Percentiles rank a stretch among this genome's conserved stretches.
Conservation (phyloP, 192 early-diverging fungal species). For the Spinellus fusiger region DNA sequence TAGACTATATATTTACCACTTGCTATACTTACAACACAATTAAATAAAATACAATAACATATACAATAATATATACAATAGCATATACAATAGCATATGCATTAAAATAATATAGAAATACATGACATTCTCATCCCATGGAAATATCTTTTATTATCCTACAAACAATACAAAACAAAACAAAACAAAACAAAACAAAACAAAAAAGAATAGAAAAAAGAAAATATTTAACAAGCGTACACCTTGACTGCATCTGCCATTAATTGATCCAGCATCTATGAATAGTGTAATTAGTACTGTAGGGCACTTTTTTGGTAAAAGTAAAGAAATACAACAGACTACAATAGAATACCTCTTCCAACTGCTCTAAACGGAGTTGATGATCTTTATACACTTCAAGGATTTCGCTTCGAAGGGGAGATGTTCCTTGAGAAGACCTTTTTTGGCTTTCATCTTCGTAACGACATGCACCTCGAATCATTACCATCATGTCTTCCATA, state of each 20-base stretch:
- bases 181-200: not conserved
- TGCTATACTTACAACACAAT: too few relatives aligned
- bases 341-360: slow-evolving; percentile 3
- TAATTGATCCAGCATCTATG: slow-evolving; percentile 32
- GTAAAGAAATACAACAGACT: not conserved
- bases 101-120: slow-evolving; percentile 8
- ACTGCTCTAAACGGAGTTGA: slow-evolving; percentile 12
- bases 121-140: slow-evolving; percentile 1
- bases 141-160: not conserved
- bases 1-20: too few relatives aligned
- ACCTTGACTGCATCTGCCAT: slow-evolving; percentile 29
- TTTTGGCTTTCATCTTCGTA: slow-evolving; percentile 13
- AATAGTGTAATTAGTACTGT: too few relatives aligned
- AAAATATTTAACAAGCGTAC: slow-evolving; percentile 3
- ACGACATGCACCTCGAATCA: slow-evolving; percentile 27
- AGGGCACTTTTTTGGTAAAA: not conserved
- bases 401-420: slow-evolving; percentile 3
- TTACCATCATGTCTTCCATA: slow-evolving; percentile 37
- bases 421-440: not conserved
- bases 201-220: not conserved
- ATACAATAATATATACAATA: too few relatives aligned
- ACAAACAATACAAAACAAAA: not conserved
- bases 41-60: too few relatives aligned
- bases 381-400: slow-evolving; percentile 10
- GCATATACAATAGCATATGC: too few relatives aligned